Base-by-base conservation (phyloP, 23 red algal species). In the Gracilaria domingensis region DNA sequence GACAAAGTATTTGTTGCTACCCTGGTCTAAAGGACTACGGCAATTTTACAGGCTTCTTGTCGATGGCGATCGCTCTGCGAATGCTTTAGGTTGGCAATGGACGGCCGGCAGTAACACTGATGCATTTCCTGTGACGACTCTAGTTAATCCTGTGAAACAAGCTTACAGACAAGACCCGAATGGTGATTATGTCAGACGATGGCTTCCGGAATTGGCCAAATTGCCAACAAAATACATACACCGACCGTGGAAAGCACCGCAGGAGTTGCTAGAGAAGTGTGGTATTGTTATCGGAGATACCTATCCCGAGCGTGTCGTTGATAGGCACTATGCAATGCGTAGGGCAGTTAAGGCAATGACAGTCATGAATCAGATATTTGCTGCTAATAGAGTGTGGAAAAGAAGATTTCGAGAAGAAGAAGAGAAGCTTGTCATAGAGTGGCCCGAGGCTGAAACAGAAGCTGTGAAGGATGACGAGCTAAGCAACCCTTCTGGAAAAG, bases 21-120 rank as follows among this genome's bases (percentile, higher is more conserved):
- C 97, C 3, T 99, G 97, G 97, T 82, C 89, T 38, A 57, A 53
- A 25, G 97, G 97, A 1, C 37, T 93, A 1, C 35, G 64, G 50
- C 83, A 85, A 26, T 86, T 99, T 74, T 88, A 87, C 44, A 58
- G 62, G 23, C 56, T 88, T 50, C 88, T 99, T 35, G 48, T 99
- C 7, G 97, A 99, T 56, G 97, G 94, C 17, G 97, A 99, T 44
- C 85, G 83, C 66, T 91, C 97, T 11, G 57, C 93, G 50, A 99
- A 99, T 87, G 88, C 85, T 30, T 55, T 98, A 23, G 96, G 96
- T 54, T 98, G 96, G 96, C 96, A 98, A 74, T 98, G 96, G 96
- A 98, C 96, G 21, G 79, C 96, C 0, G 96, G 96, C 40, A 95
- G 92, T 88, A 91, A 98, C 55, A 98, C 92, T 12, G 92, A 98